These are phyloP conservation scores for Rhizoclosmatium globosum DNA, from an alignment of 192 early-diverging fungal genomes.

Conservation along the genomic window DNA sequence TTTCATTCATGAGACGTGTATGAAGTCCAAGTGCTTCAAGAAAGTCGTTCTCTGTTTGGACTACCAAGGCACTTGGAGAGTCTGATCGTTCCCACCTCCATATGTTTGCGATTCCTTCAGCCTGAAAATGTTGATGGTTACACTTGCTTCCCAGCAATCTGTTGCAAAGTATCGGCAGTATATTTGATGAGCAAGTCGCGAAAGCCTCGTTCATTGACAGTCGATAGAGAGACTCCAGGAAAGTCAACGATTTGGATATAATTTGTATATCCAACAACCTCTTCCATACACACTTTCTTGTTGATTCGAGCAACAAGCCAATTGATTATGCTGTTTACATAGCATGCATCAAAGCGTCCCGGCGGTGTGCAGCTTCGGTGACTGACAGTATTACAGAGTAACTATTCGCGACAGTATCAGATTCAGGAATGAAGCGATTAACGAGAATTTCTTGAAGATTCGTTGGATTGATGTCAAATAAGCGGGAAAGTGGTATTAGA, in stretches of 20 bases:
- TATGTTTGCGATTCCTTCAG: not conserved
- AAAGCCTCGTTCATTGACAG: not conserved
- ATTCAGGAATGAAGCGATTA: not conserved
- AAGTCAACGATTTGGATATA: not conserved
- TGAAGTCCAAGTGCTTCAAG: not conserved
- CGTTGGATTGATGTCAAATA: not conserved
- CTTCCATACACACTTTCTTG: conserved; percentile 48
- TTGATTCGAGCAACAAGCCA: conserved; percentile 88
- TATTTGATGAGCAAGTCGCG: not conserved
- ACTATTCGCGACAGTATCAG: not conserved
- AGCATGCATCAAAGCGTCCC: conserved; percentile 77
- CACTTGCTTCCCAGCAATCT: not conserved
- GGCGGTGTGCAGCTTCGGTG: conserved; percentile 73
- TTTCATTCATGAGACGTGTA: not conserved
- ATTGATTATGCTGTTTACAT: conserved; percentile 77
- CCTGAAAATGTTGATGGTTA: not conserved
- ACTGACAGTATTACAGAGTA: conserved; percentile 84
- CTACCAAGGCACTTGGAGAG: not conserved
- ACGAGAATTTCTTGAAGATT: not conserved
- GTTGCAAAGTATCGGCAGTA: not conserved
- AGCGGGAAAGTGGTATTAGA: not conserved
- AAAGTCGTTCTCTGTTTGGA: not conserved
- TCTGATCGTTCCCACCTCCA: not conserved
- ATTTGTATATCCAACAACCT: conserved; percentile 9
- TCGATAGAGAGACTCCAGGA: not conserved